Conservation (phyloP, 2,329 filamentous ascomycete species). For the Westerdykella ornata region DNA sequence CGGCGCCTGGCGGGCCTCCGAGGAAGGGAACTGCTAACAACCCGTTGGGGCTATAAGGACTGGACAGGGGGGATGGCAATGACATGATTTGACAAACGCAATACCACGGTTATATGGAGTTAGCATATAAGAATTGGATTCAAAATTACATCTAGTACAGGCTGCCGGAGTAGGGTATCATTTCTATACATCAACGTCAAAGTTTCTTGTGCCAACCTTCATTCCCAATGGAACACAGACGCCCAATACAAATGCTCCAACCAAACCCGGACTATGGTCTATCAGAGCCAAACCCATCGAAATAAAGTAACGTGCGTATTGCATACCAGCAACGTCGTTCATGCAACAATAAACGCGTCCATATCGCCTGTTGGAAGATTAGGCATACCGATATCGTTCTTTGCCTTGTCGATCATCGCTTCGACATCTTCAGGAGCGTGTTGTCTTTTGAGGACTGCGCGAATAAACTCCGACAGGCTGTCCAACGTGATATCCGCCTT, state of each 20-base stretch:
- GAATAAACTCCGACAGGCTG: slow-evolving; percentile 28
- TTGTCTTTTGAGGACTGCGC: slow-evolving; percentile 21
- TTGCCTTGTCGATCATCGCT: slow-evolving; percentile 24
- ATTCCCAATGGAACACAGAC: too few relatives aligned
- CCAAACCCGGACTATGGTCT: too few relatives aligned
- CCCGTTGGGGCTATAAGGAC: slow-evolving; percentile 36
- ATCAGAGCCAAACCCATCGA: too few relatives aligned
- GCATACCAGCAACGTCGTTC: background rate
- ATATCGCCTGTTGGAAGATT: slow-evolving; percentile 27
- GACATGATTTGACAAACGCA: too few relatives aligned
- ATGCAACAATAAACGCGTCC: slow-evolving; percentile 23
- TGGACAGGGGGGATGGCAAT: background rate
- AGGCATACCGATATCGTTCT: slow-evolving; percentile 18
- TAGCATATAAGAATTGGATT: too few relatives aligned
- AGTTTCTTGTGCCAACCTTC: too few relatives aligned
- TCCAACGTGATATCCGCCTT: slow-evolving; percentile 22
- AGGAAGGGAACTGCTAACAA: slow-evolving; percentile 35
- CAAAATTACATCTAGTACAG: too few relatives aligned
- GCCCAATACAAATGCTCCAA: too few relatives aligned
- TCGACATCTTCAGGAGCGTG: slow-evolving; percentile 22
- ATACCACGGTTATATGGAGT: too few relatives aligned
- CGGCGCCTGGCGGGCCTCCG: slow-evolving; percentile 16
- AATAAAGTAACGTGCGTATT: background rate
- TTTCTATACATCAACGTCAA: too few relatives aligned
- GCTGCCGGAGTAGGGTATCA: too few relatives aligned